A percentile compares a stretch with the other conserved stretches of the same genome.
These are phyloP conservation scores for Theileria equi DNA, from an alignment of 169 alveolate genomes.

Conservation along the genomic window DNA sequence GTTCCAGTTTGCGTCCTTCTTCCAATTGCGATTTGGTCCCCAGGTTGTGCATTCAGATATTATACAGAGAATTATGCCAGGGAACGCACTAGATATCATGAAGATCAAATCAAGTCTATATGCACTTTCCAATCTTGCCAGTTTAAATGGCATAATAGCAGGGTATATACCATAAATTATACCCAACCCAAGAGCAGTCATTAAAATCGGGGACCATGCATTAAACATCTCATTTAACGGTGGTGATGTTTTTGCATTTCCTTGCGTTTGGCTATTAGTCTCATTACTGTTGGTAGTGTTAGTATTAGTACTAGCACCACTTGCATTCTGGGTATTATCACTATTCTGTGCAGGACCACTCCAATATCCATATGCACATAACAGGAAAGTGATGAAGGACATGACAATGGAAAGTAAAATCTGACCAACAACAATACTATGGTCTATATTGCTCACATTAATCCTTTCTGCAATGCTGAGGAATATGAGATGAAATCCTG, in stretches of 20 bases:
- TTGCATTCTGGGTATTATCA: no score
- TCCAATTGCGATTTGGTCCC: conserved; percentile 18
- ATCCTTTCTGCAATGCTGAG: neutral
- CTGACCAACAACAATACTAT: neutral
- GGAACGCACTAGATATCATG: neutral
- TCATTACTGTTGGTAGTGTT: neutral
- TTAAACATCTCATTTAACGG: neutral
- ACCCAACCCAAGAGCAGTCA: conserved; percentile 4
- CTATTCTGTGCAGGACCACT: no score
- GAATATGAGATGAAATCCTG: conserved; percentile 10
- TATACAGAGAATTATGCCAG: neutral
- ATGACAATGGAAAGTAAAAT: neutral
- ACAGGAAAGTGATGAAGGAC: neutral
- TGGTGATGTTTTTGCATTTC: neutral
- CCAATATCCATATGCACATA: no score
- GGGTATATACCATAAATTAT: conserved; percentile 9
- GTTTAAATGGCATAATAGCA: conserved; percentile 18
- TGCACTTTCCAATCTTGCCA: conserved; percentile 2
- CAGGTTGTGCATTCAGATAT: conserved; percentile 9
- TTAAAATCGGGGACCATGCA: conserved; percentile 15
- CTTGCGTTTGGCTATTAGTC: neutral
- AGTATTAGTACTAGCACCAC: no score
- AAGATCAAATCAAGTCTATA: conserved; percentile 4
- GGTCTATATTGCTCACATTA: neutral
- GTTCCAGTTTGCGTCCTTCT: neutral